phyloP scores from a whole-genome alignment of 2,329 filamentous ascomycete species.

The Penicillium fuscoglaucum region DNA sequence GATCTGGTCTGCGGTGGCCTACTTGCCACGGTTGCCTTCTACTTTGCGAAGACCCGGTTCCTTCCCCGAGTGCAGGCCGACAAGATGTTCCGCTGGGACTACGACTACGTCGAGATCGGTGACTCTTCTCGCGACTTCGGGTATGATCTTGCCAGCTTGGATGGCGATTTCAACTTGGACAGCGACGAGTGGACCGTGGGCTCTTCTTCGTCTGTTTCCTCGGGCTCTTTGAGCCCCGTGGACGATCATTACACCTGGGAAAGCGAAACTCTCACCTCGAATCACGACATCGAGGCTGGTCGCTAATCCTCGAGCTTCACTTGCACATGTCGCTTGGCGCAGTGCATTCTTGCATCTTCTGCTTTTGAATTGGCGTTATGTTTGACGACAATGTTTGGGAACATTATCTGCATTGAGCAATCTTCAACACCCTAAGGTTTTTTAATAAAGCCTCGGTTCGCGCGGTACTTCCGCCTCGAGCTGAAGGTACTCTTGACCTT shows the following conservation, averaged over 20 bases:
- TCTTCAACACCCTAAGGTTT: slow-evolving; percentile 39
- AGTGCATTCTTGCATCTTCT: slow-evolving; percentile 32
- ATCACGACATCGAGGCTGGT: slow-evolving; percentile 43
- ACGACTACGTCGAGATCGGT: slow-evolving; percentile 87
- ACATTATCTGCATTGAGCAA: slow-evolving; percentile 40
- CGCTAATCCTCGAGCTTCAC: slow-evolving; percentile 27
- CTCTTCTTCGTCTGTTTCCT: slow-evolving; percentile 74
- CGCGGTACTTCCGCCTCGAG: slow-evolving; percentile 24
- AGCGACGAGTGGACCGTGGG: slow-evolving; percentile 90
- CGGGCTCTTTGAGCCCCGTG: slow-evolving; percentile 61
- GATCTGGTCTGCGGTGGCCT: slow-evolving; percentile 86
- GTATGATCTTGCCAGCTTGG: slow-evolving; percentile 58
- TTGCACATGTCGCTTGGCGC: slow-evolving; percentile 25
- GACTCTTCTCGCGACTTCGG: slow-evolving; percentile 57
- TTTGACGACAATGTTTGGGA: slow-evolving; percentile 40
- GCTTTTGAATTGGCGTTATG: slow-evolving; percentile 37
- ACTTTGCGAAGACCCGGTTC: slow-evolving; percentile 76
- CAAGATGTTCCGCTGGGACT: slow-evolving; percentile 90
- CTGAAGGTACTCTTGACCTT: slow-evolving; percentile 25
- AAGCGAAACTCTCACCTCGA: slow-evolving; percentile 40
- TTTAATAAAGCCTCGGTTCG: slow-evolving; percentile 37
- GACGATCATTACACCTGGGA: slow-evolving; percentile 57
- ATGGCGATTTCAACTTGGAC: slow-evolving; percentile 60
- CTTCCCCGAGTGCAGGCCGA: slow-evolving; percentile 78
- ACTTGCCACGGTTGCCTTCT: slow-evolving; percentile 75